Evolutionary conservation across 1,139 yeast species (phyloP).

Genomic region (Pichia cactophila): DNA sequence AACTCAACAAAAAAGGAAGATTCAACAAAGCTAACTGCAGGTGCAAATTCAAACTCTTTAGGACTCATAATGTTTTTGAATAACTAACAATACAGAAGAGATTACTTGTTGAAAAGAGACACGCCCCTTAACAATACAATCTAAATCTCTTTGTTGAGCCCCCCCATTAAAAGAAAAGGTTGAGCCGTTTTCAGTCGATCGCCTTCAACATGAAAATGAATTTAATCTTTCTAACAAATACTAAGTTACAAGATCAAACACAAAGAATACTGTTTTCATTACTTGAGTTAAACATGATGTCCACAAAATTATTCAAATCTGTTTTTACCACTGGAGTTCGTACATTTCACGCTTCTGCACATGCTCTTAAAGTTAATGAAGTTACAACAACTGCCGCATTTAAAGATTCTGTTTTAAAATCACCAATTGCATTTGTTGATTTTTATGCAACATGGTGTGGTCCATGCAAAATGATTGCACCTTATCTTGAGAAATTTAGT

Average conservation of each 20-base stretch:
- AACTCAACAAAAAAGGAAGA: conserved; percentile 77
- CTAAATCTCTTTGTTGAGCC: neutral
- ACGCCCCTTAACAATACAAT: neutral
- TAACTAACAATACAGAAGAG: too few species aligned
- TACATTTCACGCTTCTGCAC: conserved; percentile 15
- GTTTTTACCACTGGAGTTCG: conserved; percentile 7
- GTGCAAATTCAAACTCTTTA: conserved; percentile 36
- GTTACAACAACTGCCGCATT: conserved; percentile 38
- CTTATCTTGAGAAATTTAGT: conserved; percentile 60
- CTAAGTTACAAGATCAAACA: neutral
- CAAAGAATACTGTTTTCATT: too few species aligned
- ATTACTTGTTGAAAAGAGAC: too few species aligned
- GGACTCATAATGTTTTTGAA: neutral
- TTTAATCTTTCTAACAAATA: too few species aligned
- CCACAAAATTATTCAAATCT: neutral
- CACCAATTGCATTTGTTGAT: conserved; percentile 65
- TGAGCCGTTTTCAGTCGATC: neutral
- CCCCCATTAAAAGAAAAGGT: too few species aligned
- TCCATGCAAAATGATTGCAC: conserved; percentile 84
- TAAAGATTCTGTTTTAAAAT: conserved; percentile 38
- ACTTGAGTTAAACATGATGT: neutral
- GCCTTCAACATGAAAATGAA: neutral
- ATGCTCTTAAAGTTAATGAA: conserved; percentile 22
- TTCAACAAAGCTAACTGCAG: conserved; percentile 69
- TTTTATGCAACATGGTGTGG: conserved; percentile 93